Evolutionary conservation across 1,284 basidiomycete genomes (phyloP), one percentile per base, ranked within the genome.

Genomic region (Cystobasidium sp.): DNA sequence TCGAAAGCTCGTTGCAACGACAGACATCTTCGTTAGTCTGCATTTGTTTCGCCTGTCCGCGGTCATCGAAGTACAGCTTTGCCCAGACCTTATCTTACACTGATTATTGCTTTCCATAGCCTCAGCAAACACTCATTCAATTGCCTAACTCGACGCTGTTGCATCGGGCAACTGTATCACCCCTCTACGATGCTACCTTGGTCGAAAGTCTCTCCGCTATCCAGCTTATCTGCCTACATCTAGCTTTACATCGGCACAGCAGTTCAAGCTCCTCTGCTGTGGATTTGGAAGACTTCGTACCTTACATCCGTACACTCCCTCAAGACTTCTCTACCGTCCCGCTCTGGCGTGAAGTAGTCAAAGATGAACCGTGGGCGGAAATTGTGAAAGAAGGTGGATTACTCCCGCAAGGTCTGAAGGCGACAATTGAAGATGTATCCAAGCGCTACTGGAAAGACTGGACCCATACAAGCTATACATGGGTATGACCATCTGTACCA

Each of bases 211-310:
- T 79, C 51, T 75, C 66, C 22, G 74, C 78, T 1, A 75, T 68
- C 6, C 77, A 79, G 55, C 74, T 68, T 20, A 16, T 79, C 4
- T 75, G 76, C 0, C 76, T 79, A 1, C 79, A 79, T 58, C 55
- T 78, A 20, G 68, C 76, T 3, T 62, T 78, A 7, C 41, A 73
- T 51, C 49, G 70, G 8, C 20, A 58, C 39, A 52, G 20, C 9
- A 47, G 3, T 37, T 52, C 24, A 5, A 31, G 20, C 8, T 20
- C 14, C 39, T 3, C n/a, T 37, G 22, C 43, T 24, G 53, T 14
- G 0, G 37, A 16, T 7, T 20, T 20, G 12, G 70, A 66, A 37
- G 53, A 31, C 12, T 73, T 66, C 44, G 37, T 66, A 10, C 41
- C 70, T 5, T 73, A 73, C 43, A 73, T 73, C 4, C 61, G 63